phyloP scores from a whole-genome alignment of 805 yeast species.

The Candida easanensis region DNA sequence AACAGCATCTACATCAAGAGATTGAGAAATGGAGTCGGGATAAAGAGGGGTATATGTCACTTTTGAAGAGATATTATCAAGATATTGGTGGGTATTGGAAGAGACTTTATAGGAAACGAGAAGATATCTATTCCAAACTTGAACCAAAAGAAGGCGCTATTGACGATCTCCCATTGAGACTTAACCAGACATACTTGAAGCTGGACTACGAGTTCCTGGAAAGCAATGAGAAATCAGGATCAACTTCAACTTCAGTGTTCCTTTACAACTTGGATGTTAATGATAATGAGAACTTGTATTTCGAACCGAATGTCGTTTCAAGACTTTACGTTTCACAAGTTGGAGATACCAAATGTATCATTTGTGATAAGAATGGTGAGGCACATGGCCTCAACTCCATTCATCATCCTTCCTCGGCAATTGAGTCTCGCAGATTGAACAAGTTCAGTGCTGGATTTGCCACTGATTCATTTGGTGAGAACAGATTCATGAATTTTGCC shows the following conservation, averaged over 20 bases:
- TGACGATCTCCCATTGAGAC: conserved; percentile 59
- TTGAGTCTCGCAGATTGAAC: conserved; percentile 70
- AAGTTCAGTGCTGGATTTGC: conserved; percentile 60
- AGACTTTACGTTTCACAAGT: conserved; percentile 80
- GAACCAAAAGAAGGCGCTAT: conserved; percentile 24
- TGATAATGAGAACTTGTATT: conserved; percentile 29
- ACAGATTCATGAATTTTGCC: conserved; percentile 74
- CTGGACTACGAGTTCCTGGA: conserved; percentile 62
- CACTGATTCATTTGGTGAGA: conserved; percentile 92
- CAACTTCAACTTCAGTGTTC: conserved; percentile 69
- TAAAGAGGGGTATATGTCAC: conserved; percentile 35
- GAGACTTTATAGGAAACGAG: conserved; percentile 56
- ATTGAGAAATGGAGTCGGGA: conserved; percentile 43
- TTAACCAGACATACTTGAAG: conserved; percentile 61
- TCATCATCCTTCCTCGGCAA: conserved; percentile 85
- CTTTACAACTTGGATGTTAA: conserved; percentile 43
- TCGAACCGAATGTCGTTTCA: conserved; percentile 64
- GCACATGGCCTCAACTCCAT: conserved; percentile 76
- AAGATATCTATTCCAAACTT: conserved; percentile 33
- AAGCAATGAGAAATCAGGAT: conserved; percentile 41
- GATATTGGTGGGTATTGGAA: conserved; percentile 83
- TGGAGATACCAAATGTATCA: conserved; percentile 85
- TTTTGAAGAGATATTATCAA: conserved; percentile 53
- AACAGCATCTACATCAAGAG: conserved; percentile 47
- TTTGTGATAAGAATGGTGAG: conserved; percentile 78